These are phyloP conservation scores for Kitagawia praeruptora DNA, from an alignment of 129 eudicot species.

Conservation along the genomic window DNA sequence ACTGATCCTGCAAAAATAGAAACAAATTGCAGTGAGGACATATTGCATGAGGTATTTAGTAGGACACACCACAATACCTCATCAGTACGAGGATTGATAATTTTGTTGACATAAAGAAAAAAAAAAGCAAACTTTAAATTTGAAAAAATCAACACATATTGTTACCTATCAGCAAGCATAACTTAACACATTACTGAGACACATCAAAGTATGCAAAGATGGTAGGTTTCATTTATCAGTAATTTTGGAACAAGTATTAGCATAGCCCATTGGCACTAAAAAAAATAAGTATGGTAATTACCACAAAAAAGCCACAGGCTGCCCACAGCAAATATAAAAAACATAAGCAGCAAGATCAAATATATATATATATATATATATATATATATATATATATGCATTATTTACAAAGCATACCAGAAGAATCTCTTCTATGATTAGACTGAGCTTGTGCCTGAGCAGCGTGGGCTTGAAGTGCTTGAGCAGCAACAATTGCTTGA, in stretches of 20 bases:
- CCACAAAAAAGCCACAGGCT: neutral
- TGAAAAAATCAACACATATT: neutral
- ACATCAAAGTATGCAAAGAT: neutral
- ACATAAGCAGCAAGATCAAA: neutral
- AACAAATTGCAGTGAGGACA: neutral
- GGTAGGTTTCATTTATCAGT: neutral
- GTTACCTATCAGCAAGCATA: neutral
- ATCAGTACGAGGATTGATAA: neutral
- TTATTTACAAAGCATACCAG: slow-evolving; percentile 30
- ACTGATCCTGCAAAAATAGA: slow-evolving; percentile 25
- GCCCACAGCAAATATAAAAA: neutral
- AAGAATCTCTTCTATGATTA: slow-evolving; percentile 26
- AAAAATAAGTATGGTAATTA: neutral
- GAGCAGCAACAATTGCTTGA: slow-evolving; percentile 99
- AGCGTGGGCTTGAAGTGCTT: slow-evolving; percentile 97
- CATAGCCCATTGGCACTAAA: neutral
- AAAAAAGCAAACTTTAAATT: neutral
- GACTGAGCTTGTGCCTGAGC: slow-evolving; percentile 64
- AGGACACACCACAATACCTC: neutral
- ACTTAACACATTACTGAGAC: neutral
- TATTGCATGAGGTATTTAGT: neutral
- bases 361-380: neutral
- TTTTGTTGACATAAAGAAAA: neutral
- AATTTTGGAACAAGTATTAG: neutral
- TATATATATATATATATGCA: neutral